Evolutionary conservation across 345 rosid genomes (phyloP).

Genomic region (Euclidium syriacum): DNA sequence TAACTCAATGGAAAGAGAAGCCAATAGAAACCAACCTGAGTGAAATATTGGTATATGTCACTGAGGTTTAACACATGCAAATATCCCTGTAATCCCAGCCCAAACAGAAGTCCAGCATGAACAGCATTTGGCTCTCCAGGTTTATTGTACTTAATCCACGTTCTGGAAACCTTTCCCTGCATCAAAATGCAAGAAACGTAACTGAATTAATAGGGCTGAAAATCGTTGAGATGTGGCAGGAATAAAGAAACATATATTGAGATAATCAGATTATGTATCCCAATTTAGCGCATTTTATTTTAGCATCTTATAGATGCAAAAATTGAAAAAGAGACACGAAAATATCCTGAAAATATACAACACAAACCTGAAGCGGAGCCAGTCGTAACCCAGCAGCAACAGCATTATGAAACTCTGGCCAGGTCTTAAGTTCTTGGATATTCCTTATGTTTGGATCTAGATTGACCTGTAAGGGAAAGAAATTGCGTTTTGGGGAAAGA

Average conservation of each 20-base stretch:
- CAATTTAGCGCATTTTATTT: neutral
- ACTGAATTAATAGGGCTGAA: neutral
- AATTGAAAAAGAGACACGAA: neutral
- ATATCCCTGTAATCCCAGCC: conserved; percentile 92
- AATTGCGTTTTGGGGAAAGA: conserved; percentile 14
- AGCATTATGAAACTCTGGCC: conserved; percentile 99
- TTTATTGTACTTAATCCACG: conserved; percentile 91
- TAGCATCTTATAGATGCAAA: conserved; percentile 1
- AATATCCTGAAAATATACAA: conserved; percentile 13
- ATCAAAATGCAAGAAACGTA: conserved; percentile 23
- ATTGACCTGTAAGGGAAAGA: conserved; percentile 56
- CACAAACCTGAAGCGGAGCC: conserved; percentile 85
- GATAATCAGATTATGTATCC: neutral
- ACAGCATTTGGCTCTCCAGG: conserved; percentile 77
- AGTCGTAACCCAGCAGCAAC: conserved; percentile 94
- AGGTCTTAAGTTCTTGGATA: conserved; percentile 86
- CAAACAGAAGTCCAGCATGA: conserved; percentile 96
- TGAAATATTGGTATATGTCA: conserved; percentile 80
- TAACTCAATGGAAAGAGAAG: conserved; percentile 2
- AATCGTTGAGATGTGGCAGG: neutral
- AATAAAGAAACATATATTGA: conserved; percentile 4
- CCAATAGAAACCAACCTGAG: conserved; percentile 51
- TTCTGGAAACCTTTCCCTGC: conserved; percentile 95
- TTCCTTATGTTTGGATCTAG: conserved; percentile 85
- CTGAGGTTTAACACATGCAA: conserved; percentile 64